Percentiles rank a stretch among this genome's conserved stretches.
phyloP scores from a whole-genome alignment of 2,329 filamentous ascomycete genomes.

The Hypoxylon sp. region DNA sequence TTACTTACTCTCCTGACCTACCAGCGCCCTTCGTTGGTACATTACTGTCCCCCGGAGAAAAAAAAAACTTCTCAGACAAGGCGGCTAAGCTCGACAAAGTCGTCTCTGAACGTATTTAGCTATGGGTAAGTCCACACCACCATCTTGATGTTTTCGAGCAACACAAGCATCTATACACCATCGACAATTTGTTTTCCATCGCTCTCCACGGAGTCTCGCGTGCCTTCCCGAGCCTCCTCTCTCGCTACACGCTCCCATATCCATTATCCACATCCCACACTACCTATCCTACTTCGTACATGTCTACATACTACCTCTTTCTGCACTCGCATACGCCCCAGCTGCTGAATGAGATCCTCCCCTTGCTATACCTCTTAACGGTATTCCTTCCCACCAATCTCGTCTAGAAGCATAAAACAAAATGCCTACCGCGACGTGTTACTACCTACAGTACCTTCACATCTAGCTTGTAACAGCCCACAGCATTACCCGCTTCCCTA shows the following conservation, averaged over 20 bases:
- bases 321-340: constrained; percentile 44
- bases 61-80: constrained; percentile 48
- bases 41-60: constrained; percentile 49
- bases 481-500: constrained; percentile 52
- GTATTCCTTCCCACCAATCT: constrained; percentile 51
- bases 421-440: constrained; percentile 58
- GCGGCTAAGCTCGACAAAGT: constrained; percentile 52
- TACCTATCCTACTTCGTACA: constrained; percentile 41
- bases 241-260: constrained; percentile 23
- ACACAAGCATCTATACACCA: constrained; percentile 42
- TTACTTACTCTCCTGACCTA: constrained; percentile 46
- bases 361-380: constrained; percentile 44
- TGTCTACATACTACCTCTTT: constrained; percentile 48
- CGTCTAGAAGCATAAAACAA: constrained; percentile 52
- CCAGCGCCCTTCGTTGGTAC: constrained; percentile 44
- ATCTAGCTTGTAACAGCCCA: constrained; percentile 53
- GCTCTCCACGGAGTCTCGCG: constrained; percentile 25
- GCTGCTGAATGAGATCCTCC: constrained; percentile 46
- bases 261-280: constrained; percentile 38
- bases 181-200: constrained; percentile 30
- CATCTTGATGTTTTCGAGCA: constrained; percentile 41
- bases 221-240: constrained; percentile 29
- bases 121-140: constrained; percentile 53
- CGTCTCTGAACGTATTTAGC: constrained; percentile 46
- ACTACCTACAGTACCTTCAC: constrained; percentile 52